Evolutionary conservation across 257 asterid genomes (phyloP).

Genomic region (Sherardia arvensis): DNA sequence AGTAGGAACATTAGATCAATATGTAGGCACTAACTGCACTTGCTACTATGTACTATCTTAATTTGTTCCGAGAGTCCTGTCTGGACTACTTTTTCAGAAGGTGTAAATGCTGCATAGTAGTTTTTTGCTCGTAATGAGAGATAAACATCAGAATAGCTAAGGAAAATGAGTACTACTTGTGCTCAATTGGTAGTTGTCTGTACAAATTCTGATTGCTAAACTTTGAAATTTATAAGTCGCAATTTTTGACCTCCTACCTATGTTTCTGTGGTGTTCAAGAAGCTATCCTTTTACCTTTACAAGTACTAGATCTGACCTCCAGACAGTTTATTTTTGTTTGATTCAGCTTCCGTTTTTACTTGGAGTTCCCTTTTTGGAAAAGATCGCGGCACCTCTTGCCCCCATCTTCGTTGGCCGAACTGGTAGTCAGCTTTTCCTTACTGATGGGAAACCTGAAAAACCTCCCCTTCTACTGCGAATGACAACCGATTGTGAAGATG

Average conservation of each 20-base stretch:
- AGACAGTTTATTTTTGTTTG: conserved; percentile 38
- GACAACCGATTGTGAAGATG: conserved; percentile 80
- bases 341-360: conserved; percentile 86
- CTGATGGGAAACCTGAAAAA: conserved; percentile 48
- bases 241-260: too few relatives aligned
- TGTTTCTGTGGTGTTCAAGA: background rate
- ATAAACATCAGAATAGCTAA: background rate
- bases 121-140: background rate
- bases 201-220: background rate
- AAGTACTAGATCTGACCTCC: conserved; percentile 37
- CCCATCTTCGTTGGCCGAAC: conserved; percentile 30
- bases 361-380: conserved; percentile 77
- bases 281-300: conserved; percentile 2
- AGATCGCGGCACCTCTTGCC: conserved; percentile 84
- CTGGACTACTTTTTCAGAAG: background rate
- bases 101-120: background rate
- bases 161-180: background rate
- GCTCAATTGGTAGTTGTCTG: background rate
- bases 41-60: background rate
- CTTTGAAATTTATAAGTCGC: background rate
- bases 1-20: background rate
- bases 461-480: conserved; percentile 76
- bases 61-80: background rate
- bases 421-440: conserved; percentile 35
- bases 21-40: background rate